Base-by-base conservation (phyloP, 2,329 filamentous ascomycete species). In the Colletotrichum sidae region DNA sequence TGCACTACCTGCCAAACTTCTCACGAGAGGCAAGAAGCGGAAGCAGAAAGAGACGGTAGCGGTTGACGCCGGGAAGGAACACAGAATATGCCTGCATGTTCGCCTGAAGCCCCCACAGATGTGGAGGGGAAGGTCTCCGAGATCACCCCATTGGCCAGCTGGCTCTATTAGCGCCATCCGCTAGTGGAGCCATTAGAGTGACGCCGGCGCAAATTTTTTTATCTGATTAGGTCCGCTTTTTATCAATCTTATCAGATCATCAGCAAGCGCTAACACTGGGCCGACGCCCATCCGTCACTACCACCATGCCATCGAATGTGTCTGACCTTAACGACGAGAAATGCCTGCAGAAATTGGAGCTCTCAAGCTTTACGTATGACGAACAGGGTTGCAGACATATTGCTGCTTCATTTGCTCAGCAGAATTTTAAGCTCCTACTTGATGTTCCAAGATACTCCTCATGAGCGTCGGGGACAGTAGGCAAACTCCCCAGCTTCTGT, bases 191-290 rank as follows among this genome's bases (percentile, higher is more conserved):
- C 52, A 12, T 10, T 39, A n/a, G 15, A 55, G 34, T 62, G 41
- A 52, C 41, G 49, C 47, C 17, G 49, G 11, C 37, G 60, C 49
- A 59, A 56, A 67, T 15, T 55, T 55, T 25, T 64, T 64, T 64
- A 64, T 64, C 65, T 55, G 60, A 67, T 64, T 17, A 3, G 6
- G 51, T 12, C 25, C 64, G 59, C 39, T 45, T 60, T 62, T 65
- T 65, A 10, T 41, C 55, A 55, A 67, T 67, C 65, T 67, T 67
- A 67, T 67, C 65, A 67, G 65, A 67, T 67, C 54, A 65, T 67
- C 65, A 55, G 39, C 13, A 25, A 25, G 25, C 41, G 17, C 35
- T 47, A 41, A 54, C 17, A 44, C 45, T 33, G 51, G 51, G 41
- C 41, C 25, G 46, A 34, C 35, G 7, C 12, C n/a, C 47, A 41